A percentile compares a stretch with the other conserved stretches of the same genome.
phyloP scores from a whole-genome alignment of 805 yeast species.

The Myxozyma mucilagina region DNA sequence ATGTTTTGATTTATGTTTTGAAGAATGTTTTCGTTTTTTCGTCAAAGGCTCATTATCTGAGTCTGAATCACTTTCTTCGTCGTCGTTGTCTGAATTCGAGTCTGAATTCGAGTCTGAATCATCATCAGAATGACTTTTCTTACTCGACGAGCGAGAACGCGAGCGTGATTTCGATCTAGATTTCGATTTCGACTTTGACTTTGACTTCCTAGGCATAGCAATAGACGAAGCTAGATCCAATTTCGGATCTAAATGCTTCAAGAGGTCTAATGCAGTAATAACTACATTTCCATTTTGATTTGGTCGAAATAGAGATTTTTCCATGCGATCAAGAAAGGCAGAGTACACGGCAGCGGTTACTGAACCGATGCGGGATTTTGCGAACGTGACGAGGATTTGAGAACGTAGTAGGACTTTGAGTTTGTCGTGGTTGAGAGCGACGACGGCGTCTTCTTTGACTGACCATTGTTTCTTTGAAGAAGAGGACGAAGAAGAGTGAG shows the following conservation, averaged over 20 bases:
- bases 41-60: not conserved
- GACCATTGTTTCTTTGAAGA: not conserved
- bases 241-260: conserved; percentile 26
- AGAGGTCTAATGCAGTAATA: conserved; percentile 43
- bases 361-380: conserved; percentile 67
- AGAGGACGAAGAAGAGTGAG: not conserved
- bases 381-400: conserved; percentile 60
- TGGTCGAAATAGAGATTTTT: conserved; percentile 47
- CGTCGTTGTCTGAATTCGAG: not conserved
- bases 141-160: not conserved
- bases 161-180: too few relatives aligned
- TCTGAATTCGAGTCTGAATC: not conserved
- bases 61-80: not conserved
- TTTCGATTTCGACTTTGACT: too few relatives aligned
- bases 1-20: not conserved
- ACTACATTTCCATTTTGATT: conserved; percentile 36
- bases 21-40: not conserved
- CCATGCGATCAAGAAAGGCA: conserved; percentile 57
- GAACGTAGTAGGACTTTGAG: conserved; percentile 69
- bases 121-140: not conserved
- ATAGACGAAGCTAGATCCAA: conserved; percentile 31
- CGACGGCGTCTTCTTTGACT: conserved; percentile 39
- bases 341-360: conserved; percentile 65
- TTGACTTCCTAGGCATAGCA: conserved; percentile 7
- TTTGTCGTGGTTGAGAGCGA: conserved; percentile 64